Percentiles rank a stretch among this genome's conserved stretches.
phyloP scores from a whole-genome alignment of 768 basidiomycete species.

The Pisolithus tinctorius region DNA sequence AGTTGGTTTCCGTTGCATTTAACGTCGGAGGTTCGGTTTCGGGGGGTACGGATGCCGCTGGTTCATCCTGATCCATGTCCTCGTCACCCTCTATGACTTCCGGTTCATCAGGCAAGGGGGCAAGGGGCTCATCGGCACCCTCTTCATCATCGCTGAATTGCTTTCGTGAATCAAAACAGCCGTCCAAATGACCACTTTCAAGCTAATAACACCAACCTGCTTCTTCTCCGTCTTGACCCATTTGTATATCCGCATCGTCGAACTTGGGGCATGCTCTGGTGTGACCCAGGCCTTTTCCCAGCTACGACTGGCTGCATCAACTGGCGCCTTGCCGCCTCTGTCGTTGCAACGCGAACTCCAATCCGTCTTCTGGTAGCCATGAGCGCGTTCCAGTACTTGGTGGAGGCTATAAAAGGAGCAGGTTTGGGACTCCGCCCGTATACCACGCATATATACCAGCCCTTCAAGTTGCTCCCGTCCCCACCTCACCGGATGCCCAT shows the following conservation, averaged over 20 bases:
- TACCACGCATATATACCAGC: too few relatives aligned
- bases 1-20: slow-evolving; percentile 32
- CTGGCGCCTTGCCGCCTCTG: slow-evolving; percentile 75
- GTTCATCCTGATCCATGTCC: slow-evolving; percentile 67
- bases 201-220: slow-evolving; percentile 46
- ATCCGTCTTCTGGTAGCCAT: slow-evolving; percentile 76
- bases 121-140: slow-evolving; percentile 72
- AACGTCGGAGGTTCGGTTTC: slow-evolving; percentile 29
- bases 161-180: slow-evolving; percentile 31
- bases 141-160: slow-evolving; percentile 87
- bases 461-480: too few relatives aligned
- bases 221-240: slow-evolving; percentile 78
- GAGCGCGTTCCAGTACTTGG: neutral
- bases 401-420: too few relatives aligned
- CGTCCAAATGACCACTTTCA: neutral
- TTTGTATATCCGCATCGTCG: slow-evolving; percentile 60
- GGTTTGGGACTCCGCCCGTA: too few relatives aligned
- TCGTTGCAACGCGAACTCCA: slow-evolving; percentile 68
- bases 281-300: slow-evolving; percentile 77
- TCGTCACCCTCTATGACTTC: slow-evolving; percentile 73
- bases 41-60: slow-evolving; percentile 32
- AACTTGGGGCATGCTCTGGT: slow-evolving; percentile 49
- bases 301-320: slow-evolving; percentile 83
- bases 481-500: neutral
- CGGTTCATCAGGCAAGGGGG: slow-evolving; percentile 70